Evolutionary conservation across 2,329 filamentous ascomycete genomes (phyloP).

Genomic region (Phialophora tarda): DNA sequence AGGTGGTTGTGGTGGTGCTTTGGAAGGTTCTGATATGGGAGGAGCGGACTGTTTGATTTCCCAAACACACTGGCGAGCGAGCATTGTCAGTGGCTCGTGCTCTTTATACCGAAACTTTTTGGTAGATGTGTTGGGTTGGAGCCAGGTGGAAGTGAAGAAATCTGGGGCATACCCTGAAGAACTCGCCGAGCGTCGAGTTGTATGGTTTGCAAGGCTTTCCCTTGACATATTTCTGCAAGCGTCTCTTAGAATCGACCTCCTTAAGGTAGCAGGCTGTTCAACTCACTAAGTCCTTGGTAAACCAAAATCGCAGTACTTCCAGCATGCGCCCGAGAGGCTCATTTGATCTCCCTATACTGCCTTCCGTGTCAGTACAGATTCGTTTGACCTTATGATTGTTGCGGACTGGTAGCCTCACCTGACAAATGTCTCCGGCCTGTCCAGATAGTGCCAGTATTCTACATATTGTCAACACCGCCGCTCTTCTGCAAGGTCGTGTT

Average conservation of each 20-base stretch:
- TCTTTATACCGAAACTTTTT: neutral
- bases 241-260: slow-evolving; percentile 22
- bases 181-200: slow-evolving; percentile 95
- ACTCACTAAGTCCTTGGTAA: slow-evolving; percentile 86
- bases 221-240: slow-evolving; percentile 87
- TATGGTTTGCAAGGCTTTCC: slow-evolving; percentile 99
- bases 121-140: neutral
- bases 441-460: slow-evolving; percentile 99
- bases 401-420: slow-evolving; percentile 51
- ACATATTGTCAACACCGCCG: slow-evolving; percentile 30
- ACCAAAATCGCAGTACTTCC: slow-evolving; percentile 94
- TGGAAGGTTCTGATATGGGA: slow-evolving; percentile 55
- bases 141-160: neutral
- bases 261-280: neutral
- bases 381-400: neutral
- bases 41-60: slow-evolving; percentile 81
- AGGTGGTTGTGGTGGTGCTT: slow-evolving; percentile 44
- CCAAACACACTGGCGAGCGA: slow-evolving; percentile 78
- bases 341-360: slow-evolving; percentile 81
- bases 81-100: neutral
- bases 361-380: slow-evolving; percentile 47
- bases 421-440: slow-evolving; percentile 88
- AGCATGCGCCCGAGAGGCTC: slow-evolving; percentile 93
- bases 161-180: slow-evolving; percentile 75
- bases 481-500: neutral